phyloP scores from a whole-genome alignment of 148 eudicot species.

The Rhododendron kiyosumense region DNA sequence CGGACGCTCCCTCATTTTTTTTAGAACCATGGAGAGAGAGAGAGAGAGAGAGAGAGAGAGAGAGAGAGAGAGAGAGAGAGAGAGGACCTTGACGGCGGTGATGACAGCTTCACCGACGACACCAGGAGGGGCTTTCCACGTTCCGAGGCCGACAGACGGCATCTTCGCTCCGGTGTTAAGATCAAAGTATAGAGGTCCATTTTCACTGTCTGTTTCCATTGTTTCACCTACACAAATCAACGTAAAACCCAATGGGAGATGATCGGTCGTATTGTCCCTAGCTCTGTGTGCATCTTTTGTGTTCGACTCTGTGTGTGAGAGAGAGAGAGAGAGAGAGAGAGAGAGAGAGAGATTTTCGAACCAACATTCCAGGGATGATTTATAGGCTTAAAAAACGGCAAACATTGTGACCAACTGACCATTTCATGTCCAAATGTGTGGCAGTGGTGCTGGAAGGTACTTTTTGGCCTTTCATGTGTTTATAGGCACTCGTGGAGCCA shows the following conservation, averaged over 20 bases:
- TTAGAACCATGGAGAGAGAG: background rate
- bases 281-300: background rate
- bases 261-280: background rate
- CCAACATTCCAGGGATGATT: background rate
- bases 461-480: background rate
- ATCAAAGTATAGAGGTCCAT: conserved; percentile 26
- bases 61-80: background rate
- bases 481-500: too few relatives aligned
- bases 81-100: conserved; percentile 44
- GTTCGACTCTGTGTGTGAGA: background rate
- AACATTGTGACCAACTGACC: background rate
- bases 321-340: background rate
- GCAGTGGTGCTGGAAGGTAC: background rate
- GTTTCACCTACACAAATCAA: background rate
- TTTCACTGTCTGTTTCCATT: background rate
- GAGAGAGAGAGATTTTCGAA: background rate
- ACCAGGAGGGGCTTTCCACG: conserved; percentile 63
- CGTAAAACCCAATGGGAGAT: background rate
- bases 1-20: background rate
- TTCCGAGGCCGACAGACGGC: conserved; percentile 61
- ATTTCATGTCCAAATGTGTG: background rate
- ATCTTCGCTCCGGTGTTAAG: conserved; percentile 53
- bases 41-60: background rate
- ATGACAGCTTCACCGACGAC: conserved; percentile 47
- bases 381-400: background rate